phyloP scores from a whole-genome alignment of 208 protist genomes.

The Phytomonas francai region DNA sequence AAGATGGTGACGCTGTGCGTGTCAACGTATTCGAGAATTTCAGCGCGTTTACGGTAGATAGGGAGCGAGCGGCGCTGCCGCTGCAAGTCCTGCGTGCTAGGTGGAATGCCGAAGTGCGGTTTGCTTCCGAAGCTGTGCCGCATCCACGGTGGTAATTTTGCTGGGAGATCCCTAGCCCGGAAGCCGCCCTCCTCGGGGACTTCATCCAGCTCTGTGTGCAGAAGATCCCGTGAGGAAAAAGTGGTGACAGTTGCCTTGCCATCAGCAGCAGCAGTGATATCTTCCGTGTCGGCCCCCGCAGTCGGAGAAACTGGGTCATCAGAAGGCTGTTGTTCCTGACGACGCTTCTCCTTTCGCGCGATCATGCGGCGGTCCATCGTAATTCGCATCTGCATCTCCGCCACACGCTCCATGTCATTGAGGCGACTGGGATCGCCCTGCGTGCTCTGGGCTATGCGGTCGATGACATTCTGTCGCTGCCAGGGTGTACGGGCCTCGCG shows the following conservation, averaged over 20 bases:
- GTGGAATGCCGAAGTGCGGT: slow-evolving; percentile 55
- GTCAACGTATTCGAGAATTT: slow-evolving; percentile 85
- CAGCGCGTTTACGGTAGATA: slow-evolving; percentile 91
- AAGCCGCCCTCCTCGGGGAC: slow-evolving; percentile 57
- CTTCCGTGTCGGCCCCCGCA: neutral
- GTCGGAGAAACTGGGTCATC: slow-evolving; percentile 6
- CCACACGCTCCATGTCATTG: slow-evolving; percentile 73
- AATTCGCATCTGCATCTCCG: slow-evolving; percentile 60
- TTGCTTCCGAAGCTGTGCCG: slow-evolving; percentile 59
- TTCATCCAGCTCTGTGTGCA: slow-evolving; percentile 62
- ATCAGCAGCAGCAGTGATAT: neutral
- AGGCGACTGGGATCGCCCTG: slow-evolving; percentile 40
- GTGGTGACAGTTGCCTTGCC: neutral
- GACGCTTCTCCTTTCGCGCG: slow-evolving; percentile 23
- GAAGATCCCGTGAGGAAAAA: slow-evolving; percentile 14
- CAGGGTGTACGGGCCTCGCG: slow-evolving; percentile 63
- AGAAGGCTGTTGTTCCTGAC: slow-evolving; percentile 18
- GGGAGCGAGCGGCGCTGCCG: slow-evolving; percentile 88
- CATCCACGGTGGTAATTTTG: slow-evolving; percentile 80
- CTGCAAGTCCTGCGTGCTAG: slow-evolving; percentile 44
- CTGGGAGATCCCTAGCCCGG: slow-evolving; percentile 32
- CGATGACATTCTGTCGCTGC: slow-evolving; percentile 72
- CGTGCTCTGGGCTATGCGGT: slow-evolving; percentile 49
- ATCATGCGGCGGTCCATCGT: slow-evolving; percentile 80
- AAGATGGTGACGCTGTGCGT: slow-evolving; percentile 85